Evolutionary conservation across 352 stramenopile genomes (phyloP).

Genomic region (Globisporangium irregulare): DNA sequence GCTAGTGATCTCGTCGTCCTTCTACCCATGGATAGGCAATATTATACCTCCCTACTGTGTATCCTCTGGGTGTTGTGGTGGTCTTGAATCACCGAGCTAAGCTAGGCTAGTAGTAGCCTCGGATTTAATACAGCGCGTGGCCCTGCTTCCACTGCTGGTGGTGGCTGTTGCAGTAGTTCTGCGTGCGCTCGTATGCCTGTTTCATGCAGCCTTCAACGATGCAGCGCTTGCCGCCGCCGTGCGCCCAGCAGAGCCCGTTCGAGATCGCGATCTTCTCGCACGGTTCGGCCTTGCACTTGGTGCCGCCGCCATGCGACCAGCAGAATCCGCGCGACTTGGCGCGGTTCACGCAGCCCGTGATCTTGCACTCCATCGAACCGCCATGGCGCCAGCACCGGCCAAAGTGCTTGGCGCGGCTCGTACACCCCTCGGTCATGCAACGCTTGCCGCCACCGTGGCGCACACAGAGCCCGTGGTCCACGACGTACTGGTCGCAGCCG

Average conservation of each 20-base stretch:
- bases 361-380: constrained; percentile 76
- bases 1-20: background rate
- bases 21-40: background rate
- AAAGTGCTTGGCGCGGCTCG: constrained; percentile 69
- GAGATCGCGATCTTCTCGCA: constrained; percentile 83
- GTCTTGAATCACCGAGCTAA: background rate
- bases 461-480: constrained; percentile 19
- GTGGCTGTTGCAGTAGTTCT: constrained; percentile 74
- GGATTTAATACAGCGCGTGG: background rate
- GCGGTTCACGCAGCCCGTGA: constrained; percentile 69
- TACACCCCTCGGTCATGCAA: constrained; percentile 53
- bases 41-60: background rate
- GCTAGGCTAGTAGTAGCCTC: background rate
- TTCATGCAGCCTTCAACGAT: constrained; percentile 66
- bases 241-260: constrained; percentile 71
- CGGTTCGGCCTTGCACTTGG: constrained; percentile 63
- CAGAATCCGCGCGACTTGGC: constrained; percentile 84
- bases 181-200: constrained; percentile 75
- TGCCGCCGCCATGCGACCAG: constrained; percentile 84
- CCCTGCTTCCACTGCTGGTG: constrained; percentile 34
- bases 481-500: constrained; percentile 21
- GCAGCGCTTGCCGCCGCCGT: constrained; percentile 75
- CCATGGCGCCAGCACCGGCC: constrained; percentile 75
- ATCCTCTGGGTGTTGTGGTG: background rate
- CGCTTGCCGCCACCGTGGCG: constrained; percentile 51